Base-by-base conservation (phyloP, 352 stramenopile species). In the Phytopythium boreale region DNA sequence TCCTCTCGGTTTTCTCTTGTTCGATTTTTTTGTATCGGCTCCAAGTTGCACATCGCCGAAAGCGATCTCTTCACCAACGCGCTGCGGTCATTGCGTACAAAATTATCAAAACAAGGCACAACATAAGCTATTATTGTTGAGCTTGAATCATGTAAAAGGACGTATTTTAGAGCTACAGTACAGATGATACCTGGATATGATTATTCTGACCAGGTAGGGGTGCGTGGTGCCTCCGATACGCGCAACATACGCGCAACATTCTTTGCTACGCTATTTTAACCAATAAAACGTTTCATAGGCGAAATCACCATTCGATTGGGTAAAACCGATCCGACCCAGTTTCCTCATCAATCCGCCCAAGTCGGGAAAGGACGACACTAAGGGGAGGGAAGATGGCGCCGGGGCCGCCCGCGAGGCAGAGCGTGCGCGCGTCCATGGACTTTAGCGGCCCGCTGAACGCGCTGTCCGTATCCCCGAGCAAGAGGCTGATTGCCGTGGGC, bases 381-480 rank as follows among this genome's bases (percentile, higher is more conserved):
- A 52, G 24, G 9, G n/a, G 46, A 14, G 15, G 4, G 14, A 62
- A 62, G 9, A 84, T 83, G 77, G 70, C 88, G 70, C 67, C 70
- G 39, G 59, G 68, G 12, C 72, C 88, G 69, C 67, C 70, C 27
- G 59, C 68, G 20, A 72, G 63, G 37, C 70, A 69, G 46, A 90
- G 84, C 67, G 86, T 94, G 68, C 82, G 86, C 61, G 84, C 85
- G 31, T 93, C 85, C 41, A 90, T 94, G 72, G 88, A 96, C 74
- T 96, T 96, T 63, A 93, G 76, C 62, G 85, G 88, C 2, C 88
- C 85, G 19, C 75, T 96, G 20, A 96, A 94, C 63, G 86, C 88
- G 67, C 72, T 96, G 19, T 89, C 85, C 12, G 90, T 81, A 61
- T 96, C 88, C 41, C 86, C 84, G 19, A 94, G 87, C 71, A 92